Percentiles rank a stretch among this genome's conserved stretches.
These are phyloP conservation scores for Scheffersomyces illinoinensis DNA, from an alignment of 1,139 yeast genomes.

Conservation along the genomic window DNA sequence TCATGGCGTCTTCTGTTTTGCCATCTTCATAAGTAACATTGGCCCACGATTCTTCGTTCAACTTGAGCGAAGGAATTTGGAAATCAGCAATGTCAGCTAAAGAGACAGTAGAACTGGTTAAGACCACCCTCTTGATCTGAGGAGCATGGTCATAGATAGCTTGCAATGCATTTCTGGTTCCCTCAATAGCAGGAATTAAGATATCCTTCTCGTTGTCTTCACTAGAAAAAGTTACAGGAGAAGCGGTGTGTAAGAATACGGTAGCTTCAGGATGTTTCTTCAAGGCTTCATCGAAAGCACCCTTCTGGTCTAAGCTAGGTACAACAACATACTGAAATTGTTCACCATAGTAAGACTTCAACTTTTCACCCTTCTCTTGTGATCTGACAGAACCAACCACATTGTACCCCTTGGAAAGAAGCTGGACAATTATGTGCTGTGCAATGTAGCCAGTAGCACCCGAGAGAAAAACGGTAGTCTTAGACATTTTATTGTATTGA, in stretches of 20 bases:
- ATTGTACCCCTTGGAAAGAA: conserved; percentile 26
- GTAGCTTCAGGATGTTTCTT: conserved; percentile 25
- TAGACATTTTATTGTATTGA: conserved; percentile 1
- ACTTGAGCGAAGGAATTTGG: not conserved
- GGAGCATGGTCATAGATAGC: conserved; percentile 26
- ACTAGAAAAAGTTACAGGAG: conserved; percentile 29
- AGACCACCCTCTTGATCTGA: conserved; percentile 15
- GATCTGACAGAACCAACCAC: conserved; percentile 42
- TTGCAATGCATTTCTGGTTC: conserved; percentile 31
- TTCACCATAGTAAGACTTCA: conserved; percentile 18
- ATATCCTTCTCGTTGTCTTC: conserved; percentile 29
- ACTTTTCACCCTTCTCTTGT: conserved; percentile 27
- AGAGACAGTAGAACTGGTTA: conserved; percentile 24
- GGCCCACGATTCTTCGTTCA: not conserved
- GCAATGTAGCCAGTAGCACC: conserved; percentile 46
- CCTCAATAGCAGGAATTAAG: conserved; percentile 34
- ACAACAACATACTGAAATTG: conserved; percentile 30
- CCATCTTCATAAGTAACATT: not conserved
- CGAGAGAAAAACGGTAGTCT: conserved; percentile 29
- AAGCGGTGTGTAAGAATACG: conserved; percentile 33
- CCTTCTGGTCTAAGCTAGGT: conserved; percentile 23
- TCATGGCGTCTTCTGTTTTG: not conserved
- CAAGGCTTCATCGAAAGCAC: conserved; percentile 32
- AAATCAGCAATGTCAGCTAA: not conserved
- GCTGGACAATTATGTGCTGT: conserved; percentile 25